Evolutionary conservation across 495 filamentous ascomycete species (phyloP).

Genomic region (Lepidopterella palustris): DNA sequence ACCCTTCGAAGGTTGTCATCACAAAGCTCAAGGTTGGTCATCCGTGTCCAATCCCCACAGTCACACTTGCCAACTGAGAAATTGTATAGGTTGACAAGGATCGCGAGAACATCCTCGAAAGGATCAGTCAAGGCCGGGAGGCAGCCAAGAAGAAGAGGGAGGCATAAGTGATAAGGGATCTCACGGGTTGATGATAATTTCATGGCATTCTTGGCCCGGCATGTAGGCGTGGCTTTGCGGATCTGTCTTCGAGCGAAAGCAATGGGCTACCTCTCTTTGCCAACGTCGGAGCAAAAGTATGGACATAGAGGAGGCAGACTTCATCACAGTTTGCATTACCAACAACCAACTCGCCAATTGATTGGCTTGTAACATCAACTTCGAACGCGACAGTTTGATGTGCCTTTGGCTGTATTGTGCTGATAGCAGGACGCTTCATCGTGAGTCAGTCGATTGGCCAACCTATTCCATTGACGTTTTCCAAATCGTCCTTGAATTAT

Average conservation of each 20-base stretch:
- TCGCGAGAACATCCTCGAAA: conserved; percentile 86
- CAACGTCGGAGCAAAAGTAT: conserved; percentile 9
- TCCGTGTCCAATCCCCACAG: no score
- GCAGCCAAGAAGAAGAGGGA: conserved; percentile 35
- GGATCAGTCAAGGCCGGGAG: conserved; percentile 72
- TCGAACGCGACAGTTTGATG: background rate
- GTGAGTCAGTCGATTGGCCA: no score
- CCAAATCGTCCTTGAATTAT: background rate
- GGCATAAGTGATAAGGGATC: conserved; percentile 43
- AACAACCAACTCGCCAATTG: conserved; percentile 18
- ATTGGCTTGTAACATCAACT: background rate
- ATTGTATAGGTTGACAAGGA: conserved; percentile 97
- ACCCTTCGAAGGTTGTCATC: conserved; percentile 89
- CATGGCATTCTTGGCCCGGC: conserved; percentile 29
- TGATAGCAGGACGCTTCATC: no score
- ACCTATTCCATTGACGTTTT: no score
- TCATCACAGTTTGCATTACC: conserved; percentile 13
- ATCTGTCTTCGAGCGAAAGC: conserved; percentile 27
- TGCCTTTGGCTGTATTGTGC: background rate
- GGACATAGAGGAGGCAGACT: conserved; percentile 18
- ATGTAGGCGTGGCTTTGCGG: conserved; percentile 20
- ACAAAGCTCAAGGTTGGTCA: conserved; percentile 97
- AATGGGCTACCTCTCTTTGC: conserved; percentile 25
- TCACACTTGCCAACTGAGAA: conserved; percentile 56
- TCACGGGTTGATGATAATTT: conserved; percentile 30